Percentiles rank a stretch among this genome's conserved stretches.
phyloP scores from a whole-genome alignment of 1,284 basidiomycete species.

The Tilletia horrida region DNA sequence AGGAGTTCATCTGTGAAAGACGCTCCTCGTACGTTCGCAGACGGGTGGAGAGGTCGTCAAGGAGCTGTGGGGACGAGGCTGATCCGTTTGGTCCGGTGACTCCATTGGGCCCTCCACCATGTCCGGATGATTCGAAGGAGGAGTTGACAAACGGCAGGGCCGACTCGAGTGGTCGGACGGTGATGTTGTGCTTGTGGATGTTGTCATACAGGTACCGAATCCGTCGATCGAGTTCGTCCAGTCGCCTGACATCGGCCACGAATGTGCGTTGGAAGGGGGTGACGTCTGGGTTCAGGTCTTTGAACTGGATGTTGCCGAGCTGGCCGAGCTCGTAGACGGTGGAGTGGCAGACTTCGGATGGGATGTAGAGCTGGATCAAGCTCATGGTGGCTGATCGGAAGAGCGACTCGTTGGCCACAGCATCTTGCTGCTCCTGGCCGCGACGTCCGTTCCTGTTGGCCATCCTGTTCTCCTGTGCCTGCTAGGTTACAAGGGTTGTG shows the following conservation, averaged over 20 bases:
- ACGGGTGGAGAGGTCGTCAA: constrained; percentile 87
- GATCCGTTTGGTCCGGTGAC: neutral
- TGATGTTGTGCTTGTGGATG: constrained; percentile 76
- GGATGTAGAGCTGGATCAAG: constrained; percentile 95
- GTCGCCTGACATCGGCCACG: constrained; percentile 86
- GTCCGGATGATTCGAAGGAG: constrained; percentile 38
- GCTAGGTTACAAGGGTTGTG: too few relatives aligned
- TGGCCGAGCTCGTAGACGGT: constrained; percentile 92
- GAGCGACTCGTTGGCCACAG: constrained; percentile 44
- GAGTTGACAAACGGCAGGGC: constrained; percentile 49
- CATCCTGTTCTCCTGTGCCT: neutral
- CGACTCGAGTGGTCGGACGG: constrained; percentile 61
- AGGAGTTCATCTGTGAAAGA: constrained; percentile 86
- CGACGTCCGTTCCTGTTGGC: neutral
- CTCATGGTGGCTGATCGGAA: constrained; percentile 67
- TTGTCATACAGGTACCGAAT: constrained; percentile 84
- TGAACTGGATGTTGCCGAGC: constrained; percentile 93
- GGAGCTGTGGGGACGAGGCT: constrained; percentile 66
- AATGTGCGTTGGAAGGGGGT: constrained; percentile 99
- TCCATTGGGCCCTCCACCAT: constrained; percentile 60
- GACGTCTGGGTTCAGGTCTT: constrained; percentile 92
- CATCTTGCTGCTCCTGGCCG: constrained; percentile 6
- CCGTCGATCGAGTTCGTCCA: constrained; percentile 92
- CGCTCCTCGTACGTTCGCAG: constrained; percentile 83
- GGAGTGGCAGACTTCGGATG: constrained; percentile 94